Evolutionary conservation across 352 stramenopile genomes (phyloP).

Genomic region (Albugo laibachii): DNA sequence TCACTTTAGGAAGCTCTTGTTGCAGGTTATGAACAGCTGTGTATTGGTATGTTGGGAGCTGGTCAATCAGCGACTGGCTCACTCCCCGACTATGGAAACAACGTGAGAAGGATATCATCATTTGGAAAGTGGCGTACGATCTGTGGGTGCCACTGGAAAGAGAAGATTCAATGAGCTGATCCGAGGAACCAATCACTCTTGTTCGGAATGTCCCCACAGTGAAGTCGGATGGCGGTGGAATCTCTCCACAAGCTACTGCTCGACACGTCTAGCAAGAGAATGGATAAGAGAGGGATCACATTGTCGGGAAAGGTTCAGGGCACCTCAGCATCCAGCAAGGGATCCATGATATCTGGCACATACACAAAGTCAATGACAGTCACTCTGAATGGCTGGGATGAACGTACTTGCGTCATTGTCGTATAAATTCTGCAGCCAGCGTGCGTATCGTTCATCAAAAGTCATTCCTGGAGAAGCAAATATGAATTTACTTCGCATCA

Average conservation of each 20-base stretch:
- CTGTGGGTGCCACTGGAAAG: too few relatives aligned
- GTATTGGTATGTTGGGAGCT: constrained; percentile 67
- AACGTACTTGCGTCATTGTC: constrained; percentile 62
- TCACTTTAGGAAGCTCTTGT: constrained; percentile 4
- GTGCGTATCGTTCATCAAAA: constrained; percentile 75
- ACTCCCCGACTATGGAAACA: constrained; percentile 3
- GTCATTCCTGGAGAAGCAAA: constrained; percentile 19
- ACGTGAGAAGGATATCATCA: not conserved
- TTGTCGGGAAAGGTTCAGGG: too few relatives aligned
- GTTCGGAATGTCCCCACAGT: too few relatives aligned
- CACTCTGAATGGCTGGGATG: not conserved
- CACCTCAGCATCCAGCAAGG: too few relatives aligned
- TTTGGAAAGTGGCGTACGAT: too few relatives aligned
- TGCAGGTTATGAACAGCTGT: constrained; percentile 1
- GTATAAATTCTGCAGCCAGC: constrained; percentile 73
- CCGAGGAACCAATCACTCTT: too few relatives aligned
- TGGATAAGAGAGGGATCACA: not conserved
- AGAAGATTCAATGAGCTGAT: too few relatives aligned
- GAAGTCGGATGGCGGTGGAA: constrained; percentile 2
- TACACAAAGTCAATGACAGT: too few relatives aligned
- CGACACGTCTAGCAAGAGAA: not conserved
- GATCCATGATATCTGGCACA: too few relatives aligned
- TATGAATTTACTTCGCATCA: too few relatives aligned
- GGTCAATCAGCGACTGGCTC: constrained; percentile 34
- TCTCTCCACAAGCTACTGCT: constrained; percentile 4